phyloP scores from a whole-genome alignment of 306 rosid species.

The Rosa persica region DNA sequence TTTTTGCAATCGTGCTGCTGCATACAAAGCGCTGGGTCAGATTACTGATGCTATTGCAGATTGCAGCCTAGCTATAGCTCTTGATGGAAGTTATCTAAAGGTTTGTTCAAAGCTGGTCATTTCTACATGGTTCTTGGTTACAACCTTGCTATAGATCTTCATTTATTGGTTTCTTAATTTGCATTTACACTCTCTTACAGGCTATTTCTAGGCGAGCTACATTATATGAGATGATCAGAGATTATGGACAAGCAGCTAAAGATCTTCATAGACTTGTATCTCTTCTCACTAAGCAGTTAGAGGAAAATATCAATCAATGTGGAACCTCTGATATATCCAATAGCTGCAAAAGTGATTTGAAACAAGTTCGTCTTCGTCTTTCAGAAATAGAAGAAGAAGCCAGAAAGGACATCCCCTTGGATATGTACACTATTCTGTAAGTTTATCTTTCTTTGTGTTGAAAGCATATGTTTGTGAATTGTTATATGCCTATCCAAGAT shows the following conservation, averaged over 20 bases:
- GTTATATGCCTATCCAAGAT: not conserved
- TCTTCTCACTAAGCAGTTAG: conserved; percentile 50
- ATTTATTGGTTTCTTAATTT: not conserved
- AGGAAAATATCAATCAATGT: conserved; percentile 49
- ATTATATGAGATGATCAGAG: conserved; percentile 79
- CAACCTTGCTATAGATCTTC: conserved; percentile 5
- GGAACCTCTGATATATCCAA: conserved; percentile 60
- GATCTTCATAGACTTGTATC: conserved; percentile 77
- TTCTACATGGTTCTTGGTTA: conserved; percentile 8
- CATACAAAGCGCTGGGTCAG: conserved; percentile 88
- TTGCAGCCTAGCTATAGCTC: conserved; percentile 94
- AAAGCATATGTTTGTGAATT: not conserved
- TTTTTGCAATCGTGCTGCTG: conserved; percentile 97
- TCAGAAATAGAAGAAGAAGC: conserved; percentile 84
- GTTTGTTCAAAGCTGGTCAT: conserved; percentile 42
- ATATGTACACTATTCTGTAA: conserved; percentile 94
- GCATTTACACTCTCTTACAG: conserved; percentile 41
- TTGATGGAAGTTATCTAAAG: conserved; percentile 85
- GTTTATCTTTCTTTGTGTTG: conserved; percentile 32
- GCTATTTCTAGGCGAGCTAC: conserved; percentile 93
- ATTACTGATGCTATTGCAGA: conserved; percentile 90
- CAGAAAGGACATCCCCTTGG: conserved; percentile 78
- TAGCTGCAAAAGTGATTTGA: conserved; percentile 66
- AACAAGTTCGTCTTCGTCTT: conserved; percentile 65
- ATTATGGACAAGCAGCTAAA: conserved; percentile 79